These are phyloP conservation scores for Thielaviopsis punctulata DNA, from an alignment of 2,329 filamentous ascomycete genomes.

Conservation along the genomic window DNA sequence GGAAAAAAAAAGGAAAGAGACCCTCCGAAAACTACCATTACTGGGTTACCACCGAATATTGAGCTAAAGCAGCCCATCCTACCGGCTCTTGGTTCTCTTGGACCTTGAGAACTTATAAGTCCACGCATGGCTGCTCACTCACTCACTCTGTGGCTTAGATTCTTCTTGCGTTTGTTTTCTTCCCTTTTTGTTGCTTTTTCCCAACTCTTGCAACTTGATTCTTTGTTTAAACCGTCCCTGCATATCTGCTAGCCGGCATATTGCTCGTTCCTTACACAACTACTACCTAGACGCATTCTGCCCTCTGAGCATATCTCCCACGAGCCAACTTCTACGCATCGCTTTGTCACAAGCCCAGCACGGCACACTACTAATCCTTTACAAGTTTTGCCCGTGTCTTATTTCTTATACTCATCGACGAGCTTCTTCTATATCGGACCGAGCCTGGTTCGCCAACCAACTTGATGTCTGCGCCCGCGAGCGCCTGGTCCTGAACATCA, in stretches of 20 bases:
- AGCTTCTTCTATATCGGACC: not conserved
- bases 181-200: not conserved
- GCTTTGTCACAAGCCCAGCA: not conserved
- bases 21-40: too few species aligned
- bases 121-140: not conserved
- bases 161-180: not conserved
- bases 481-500: not conserved
- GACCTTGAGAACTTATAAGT: not conserved
- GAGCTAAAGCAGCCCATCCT: not conserved
- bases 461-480: not conserved
- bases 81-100: not conserved
- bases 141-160: not conserved
- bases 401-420: not conserved
- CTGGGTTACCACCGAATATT: not conserved
- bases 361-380: not conserved
- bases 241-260: not conserved
- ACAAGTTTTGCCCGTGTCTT: not conserved
- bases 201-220: too few species aligned
- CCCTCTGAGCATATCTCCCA: too few species aligned
- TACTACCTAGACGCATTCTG: too few species aligned
- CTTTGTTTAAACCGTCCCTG: too few species aligned
- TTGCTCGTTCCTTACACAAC: not conserved
- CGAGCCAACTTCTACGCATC: too few species aligned
- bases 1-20: not conserved
- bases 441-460: not conserved